Conservation (phyloP, 2,329 filamentous ascomycete species). For the Calonectria leucothoes region DNA sequence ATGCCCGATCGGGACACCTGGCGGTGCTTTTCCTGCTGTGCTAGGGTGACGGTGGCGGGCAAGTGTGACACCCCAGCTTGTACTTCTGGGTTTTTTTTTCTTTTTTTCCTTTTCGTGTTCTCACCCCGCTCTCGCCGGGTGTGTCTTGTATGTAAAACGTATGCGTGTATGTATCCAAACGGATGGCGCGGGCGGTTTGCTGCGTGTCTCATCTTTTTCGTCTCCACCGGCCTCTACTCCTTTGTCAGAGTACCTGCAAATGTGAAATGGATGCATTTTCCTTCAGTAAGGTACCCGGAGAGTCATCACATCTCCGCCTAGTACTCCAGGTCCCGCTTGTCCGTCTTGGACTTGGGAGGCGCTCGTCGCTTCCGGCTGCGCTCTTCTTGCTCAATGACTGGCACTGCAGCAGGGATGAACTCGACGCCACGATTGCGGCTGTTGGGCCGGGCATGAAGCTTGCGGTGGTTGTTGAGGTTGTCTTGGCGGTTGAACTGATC, state of each 20-base stretch:
- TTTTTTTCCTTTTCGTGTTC: conserved; percentile 13
- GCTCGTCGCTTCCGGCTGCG: conserved; percentile 53
- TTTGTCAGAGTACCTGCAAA: conserved; percentile 21
- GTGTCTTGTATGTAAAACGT: conserved; percentile 29
- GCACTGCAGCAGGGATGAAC: conserved; percentile 53
- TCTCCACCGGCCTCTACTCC: conserved; percentile 24
- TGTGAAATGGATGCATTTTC: conserved; percentile 17
- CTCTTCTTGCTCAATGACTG: conserved; percentile 54
- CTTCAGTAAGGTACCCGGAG: conserved; percentile 38
- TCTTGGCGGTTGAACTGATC: conserved; percentile 56
- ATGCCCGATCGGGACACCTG: conserved; percentile 6
- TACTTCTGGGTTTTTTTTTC: background rate
- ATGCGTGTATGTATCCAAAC: conserved; percentile 23
- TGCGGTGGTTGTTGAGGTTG: conserved; percentile 57
- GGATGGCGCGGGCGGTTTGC: conserved; percentile 24
- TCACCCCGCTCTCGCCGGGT: conserved; percentile 18
- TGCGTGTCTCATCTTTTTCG: conserved; percentile 38
- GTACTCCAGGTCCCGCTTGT: conserved; percentile 47
- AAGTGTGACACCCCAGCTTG: background rate
- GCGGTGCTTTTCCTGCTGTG: background rate
- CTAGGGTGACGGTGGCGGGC: background rate
- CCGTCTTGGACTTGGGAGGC: conserved; percentile 50
- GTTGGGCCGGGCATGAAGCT: conserved; percentile 53
- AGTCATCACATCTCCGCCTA: conserved; percentile 28
- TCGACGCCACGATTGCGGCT: conserved; percentile 53